These are phyloP conservation scores for Asterionellopsis glacialis DNA, from an alignment of 108 stramenopile species.

Conservation along the genomic window DNA sequence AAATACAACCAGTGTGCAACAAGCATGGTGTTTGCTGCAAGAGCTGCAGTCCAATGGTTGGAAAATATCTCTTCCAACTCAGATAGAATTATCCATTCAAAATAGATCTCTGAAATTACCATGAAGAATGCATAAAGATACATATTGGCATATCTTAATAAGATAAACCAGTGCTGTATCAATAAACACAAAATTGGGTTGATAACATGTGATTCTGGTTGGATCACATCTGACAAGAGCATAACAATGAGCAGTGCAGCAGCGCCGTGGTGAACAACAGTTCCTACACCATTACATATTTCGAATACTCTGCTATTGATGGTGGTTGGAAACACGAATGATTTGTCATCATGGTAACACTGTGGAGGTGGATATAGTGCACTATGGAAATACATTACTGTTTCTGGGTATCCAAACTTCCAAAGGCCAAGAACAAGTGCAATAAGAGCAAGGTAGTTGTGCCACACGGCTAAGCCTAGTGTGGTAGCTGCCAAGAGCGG, in stretches of 20 bases:
- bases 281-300: background rate
- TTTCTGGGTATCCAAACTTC: conserved; percentile 17
- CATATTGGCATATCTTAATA: background rate
- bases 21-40: background rate
- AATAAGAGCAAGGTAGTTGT: conserved; percentile 9
- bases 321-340: too few species aligned
- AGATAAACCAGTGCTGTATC: background rate
- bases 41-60: background rate
- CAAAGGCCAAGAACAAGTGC: conserved; percentile 6
- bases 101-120: background rate
- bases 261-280: background rate
- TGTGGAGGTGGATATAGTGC: conserved; percentile 6
- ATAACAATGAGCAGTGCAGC: background rate
- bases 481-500: conserved; percentile 5
- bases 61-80: background rate
- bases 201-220: background rate
- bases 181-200: background rate
- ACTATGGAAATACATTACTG: background rate
- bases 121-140: background rate
- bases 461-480: conserved; percentile 5
- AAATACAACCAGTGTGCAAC: background rate
- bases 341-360: too few species aligned
- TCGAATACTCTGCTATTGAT: background rate
- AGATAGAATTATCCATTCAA: background rate
- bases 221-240: background rate